Conservation (phyloP, 1,284 basidiomycete genomes). For the Naganishia sp. region DNA sequence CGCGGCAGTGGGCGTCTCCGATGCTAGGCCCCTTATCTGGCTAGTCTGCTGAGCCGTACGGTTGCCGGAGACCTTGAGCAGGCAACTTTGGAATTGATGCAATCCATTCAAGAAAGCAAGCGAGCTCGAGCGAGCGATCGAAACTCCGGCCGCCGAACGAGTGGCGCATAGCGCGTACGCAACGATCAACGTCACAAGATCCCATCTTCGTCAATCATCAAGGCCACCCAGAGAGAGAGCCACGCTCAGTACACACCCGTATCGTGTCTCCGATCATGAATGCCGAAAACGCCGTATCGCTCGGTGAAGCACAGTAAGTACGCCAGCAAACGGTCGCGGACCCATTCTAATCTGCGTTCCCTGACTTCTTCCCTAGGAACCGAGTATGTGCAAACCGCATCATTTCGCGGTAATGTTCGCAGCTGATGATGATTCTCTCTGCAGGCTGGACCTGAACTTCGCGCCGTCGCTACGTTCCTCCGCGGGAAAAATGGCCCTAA, state of each 20-base stretch:
- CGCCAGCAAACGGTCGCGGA: background rate
- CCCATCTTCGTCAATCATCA: background rate
- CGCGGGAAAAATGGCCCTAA: slow-evolving; percentile 85
- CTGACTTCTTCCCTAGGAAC: background rate
- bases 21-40: background rate
- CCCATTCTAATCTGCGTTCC: background rate
- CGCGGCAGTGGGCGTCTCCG: background rate
- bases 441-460: slow-evolving; percentile 68
- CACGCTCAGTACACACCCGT: background rate
- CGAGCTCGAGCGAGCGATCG: background rate
- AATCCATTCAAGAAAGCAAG: background rate
- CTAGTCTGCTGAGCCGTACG: background rate
- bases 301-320: slow-evolving; percentile 22
- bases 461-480: slow-evolving; percentile 79
- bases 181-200: background rate
- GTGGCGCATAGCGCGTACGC: background rate
- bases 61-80: background rate
- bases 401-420: background rate
- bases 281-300: slow-evolving; percentile 23
- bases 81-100: background rate
- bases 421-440: too few species aligned
- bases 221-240: background rate
- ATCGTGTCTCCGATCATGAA: background rate
- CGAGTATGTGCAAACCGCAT: slow-evolving; percentile 1
- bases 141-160: background rate